A percentile compares a stretch with the other conserved stretches of the same genome.
These are phyloP conservation scores for Podospora comata DNA, from an alignment of 495 filamentous ascomycete genomes.

Conservation along the genomic window DNA sequence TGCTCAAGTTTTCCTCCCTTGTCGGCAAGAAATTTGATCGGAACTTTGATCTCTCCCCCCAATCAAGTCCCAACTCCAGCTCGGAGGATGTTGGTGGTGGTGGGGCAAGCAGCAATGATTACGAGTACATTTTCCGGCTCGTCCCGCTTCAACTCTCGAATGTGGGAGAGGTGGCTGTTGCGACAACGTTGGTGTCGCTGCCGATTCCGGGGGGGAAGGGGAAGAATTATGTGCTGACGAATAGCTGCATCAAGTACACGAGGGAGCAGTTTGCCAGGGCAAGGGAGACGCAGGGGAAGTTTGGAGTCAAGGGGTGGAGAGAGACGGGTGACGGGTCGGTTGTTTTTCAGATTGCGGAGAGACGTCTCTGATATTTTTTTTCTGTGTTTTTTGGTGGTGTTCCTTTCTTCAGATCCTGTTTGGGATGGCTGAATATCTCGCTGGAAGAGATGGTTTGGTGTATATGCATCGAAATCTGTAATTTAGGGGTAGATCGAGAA, in stretches of 20 bases:
- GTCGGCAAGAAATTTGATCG: conserved; percentile 1
- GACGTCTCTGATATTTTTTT: background rate
- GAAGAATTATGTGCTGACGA: conserved; percentile 6
- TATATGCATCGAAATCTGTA: background rate
- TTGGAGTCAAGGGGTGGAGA: background rate
- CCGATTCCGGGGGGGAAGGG: background rate
- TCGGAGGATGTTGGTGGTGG: background rate
- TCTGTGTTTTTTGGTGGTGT: background rate
- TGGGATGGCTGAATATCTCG: background rate
- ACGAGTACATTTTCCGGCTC: background rate
- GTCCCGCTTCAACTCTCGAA: background rate
- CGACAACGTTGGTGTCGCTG: conserved; percentile 1
- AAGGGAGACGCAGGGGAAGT: conserved; percentile 1
- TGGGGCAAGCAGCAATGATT: background rate
- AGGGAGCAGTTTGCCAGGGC: background rate
- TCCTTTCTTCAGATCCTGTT: background rate
- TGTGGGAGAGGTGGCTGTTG: conserved; percentile 1
- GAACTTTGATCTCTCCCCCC: background rate
- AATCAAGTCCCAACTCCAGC: background rate
- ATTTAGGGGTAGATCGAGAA: background rate
- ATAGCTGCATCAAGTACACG: conserved; percentile 5
- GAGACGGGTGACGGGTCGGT: conserved; percentile 3
- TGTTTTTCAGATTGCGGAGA: conserved; percentile 5
- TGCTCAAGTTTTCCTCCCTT: conserved; percentile 1
- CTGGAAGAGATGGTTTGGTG: background rate